Conservation (phyloP, 169 alveolate genomes). For the Cystoisospora suis region DNA sequence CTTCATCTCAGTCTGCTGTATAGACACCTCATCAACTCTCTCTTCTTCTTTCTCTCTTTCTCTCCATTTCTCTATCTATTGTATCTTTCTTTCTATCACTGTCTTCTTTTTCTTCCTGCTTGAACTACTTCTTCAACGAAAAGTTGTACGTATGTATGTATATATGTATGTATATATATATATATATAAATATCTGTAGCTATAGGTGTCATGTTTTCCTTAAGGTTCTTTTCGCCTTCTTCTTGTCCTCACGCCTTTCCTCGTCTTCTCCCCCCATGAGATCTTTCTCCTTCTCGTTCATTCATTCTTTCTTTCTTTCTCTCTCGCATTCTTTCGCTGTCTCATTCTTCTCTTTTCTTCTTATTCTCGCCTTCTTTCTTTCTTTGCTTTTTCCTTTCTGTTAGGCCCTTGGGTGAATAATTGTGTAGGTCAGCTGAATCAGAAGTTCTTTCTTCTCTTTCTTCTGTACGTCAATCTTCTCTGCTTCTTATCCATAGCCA, state of each 20-base stretch:
- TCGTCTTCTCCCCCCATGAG: neutral
- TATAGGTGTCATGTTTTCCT: neutral
- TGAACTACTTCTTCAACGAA: neutral
- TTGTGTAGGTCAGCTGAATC: constrained; percentile 88
- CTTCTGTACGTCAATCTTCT: constrained; percentile 69
- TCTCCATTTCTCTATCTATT: too few species aligned
- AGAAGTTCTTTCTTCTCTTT: constrained; percentile 84
- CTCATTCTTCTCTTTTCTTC: neutral
- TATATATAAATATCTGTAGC: neutral
- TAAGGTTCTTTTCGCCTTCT: neutral
- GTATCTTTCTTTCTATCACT: too few species aligned
- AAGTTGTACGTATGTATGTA: neutral
- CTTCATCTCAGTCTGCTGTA: too few species aligned
- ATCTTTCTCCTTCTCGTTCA: neutral
- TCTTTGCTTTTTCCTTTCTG: neutral
- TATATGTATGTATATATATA: neutral
- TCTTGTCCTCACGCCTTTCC: neutral
- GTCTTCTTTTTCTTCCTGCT: too few species aligned
- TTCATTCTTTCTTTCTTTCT: neutral
- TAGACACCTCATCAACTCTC: too few species aligned
- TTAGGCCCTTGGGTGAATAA: constrained; percentile 84
- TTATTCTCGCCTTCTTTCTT: neutral
- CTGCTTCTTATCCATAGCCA: constrained; percentile 20
- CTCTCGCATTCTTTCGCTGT: neutral
- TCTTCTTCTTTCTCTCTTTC: too few species aligned